Base-by-base conservation (phyloP, 768 basidiomycete genomes). In the Suillus luteus region DNA sequence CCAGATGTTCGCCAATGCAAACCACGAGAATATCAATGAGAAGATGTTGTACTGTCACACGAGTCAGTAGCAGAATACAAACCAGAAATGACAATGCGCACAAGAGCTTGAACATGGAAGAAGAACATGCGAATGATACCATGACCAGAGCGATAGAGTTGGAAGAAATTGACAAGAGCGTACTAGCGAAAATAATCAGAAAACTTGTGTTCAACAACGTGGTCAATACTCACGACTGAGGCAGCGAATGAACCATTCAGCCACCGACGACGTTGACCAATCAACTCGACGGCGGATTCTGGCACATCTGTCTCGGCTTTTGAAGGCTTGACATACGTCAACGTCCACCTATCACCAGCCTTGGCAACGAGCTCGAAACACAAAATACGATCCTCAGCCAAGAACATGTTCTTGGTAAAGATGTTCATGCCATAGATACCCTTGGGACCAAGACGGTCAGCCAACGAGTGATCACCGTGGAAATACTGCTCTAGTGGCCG, bases 231-330 rank as follows among this genome's bases (percentile, higher is more conserved):
- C 74, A 92, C 92, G 48, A 95, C 88, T 1, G 92, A 93, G 14
- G 95, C 95, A 51, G 94, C 93, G 69, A 97, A 96, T 10, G 94
- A 96, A 58, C 96, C 96, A 72, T 98, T 99, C 70, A 98, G 75
- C 96, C 96, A 98, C 67, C 96, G 90, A 66, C 96, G 88, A 75
- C 96, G 91, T 75, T 99, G 96, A 49, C 94, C 91, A 74, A 98
- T 98, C 63, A 98, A 79, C 72, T 99, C 96, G 11, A 88, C 85
- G 9, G 94, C 95, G n/a, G 82, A 80, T 77, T 98, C 96, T 4
- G 93, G 93, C n/a, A 96, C 95, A 80, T 96, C 95, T 0, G 95
- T 96, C 78, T 96, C 95, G 14, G 95, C 95, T 73, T 96, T 98
- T 71, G 91, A 92, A 12, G 95, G 93, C 77, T 99, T 97, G 72